phyloP scores from a whole-genome alignment of 495 filamentous ascomycete genomes.

The Aspergillus conjunctus region DNA sequence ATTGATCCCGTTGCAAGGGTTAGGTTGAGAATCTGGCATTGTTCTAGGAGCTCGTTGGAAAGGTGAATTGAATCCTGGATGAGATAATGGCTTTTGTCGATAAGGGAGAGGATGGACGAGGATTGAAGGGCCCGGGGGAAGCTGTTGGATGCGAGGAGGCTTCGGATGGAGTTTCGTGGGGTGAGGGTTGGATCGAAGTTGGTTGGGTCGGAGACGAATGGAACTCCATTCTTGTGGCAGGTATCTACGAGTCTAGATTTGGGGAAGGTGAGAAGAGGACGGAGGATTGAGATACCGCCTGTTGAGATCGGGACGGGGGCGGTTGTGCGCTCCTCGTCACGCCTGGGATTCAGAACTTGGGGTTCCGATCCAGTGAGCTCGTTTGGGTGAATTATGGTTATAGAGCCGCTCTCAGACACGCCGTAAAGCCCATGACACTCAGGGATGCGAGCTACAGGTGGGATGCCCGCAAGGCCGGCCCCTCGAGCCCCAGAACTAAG shows the following conservation, averaged over 20 bases:
- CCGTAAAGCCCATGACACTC: conserved; percentile 78
- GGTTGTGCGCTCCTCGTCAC: neutral
- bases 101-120: conserved; percentile 60
- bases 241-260: conserved; percentile 75
- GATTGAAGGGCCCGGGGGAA: conserved; percentile 73
- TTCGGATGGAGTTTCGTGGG: conserved; percentile 75
- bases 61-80: conserved; percentile 31
- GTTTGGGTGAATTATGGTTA: conserved; percentile 2
- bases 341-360: neutral
- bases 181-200: conserved; percentile 80
- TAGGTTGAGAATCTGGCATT: conserved; percentile 42
- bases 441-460: conserved; percentile 64
- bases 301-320: conserved; percentile 52
- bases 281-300: conserved; percentile 69
- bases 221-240: conserved; percentile 62
- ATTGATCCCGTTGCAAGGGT: conserved; percentile 43
- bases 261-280: conserved; percentile 73
- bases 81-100: conserved; percentile 38
- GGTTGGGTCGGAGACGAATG: conserved; percentile 84
- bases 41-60: conserved; percentile 40
- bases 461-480: conserved; percentile 73
- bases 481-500: conserved; percentile 61
- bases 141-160: conserved; percentile 55
- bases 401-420: conserved; percentile 65
- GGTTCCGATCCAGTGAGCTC: neutral